Percentiles rank a stretch among this genome's conserved stretches.
These are phyloP conservation scores for Calophaca sinica DNA, from an alignment of 306 rosid genomes.

Conservation along the genomic window DNA sequence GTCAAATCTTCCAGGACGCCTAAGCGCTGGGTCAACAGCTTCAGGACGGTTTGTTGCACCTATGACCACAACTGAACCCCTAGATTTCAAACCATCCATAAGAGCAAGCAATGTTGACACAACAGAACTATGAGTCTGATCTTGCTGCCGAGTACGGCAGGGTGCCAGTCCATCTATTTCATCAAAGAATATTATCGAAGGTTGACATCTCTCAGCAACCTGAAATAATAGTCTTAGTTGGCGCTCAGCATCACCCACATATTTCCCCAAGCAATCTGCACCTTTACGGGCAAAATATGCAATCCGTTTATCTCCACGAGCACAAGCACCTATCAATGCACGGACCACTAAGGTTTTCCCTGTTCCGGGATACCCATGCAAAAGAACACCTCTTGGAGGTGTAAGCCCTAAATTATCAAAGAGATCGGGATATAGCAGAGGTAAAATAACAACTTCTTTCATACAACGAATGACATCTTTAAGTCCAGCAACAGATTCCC, in stretches of 20 bases:
- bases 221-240: slow-evolving; percentile 94
- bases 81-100: slow-evolving; percentile 93
- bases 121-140: slow-evolving; percentile 98
- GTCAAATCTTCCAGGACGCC: slow-evolving; percentile 98
- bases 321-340: slow-evolving; percentile 95
- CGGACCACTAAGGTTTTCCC: slow-evolving; percentile 97
- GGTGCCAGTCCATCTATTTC: slow-evolving; percentile 99
- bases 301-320: slow-evolving; percentile 87
- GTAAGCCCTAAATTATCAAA: slow-evolving; percentile 83
- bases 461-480: slow-evolving; percentile 90
- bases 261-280: slow-evolving; percentile 98
- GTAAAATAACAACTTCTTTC: slow-evolving; percentile 97
- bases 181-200: slow-evolving; percentile 96
- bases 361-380: slow-evolving; percentile 99
- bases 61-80: slow-evolving; percentile 97
- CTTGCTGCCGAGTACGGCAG: slow-evolving; percentile 87
- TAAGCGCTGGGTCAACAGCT: slow-evolving; percentile 93
- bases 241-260: slow-evolving; percentile 99
- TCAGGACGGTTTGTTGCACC: slow-evolving; percentile 99
- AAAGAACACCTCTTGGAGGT: slow-evolving; percentile 98
- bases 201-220: slow-evolving; percentile 98
- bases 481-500: slow-evolving; percentile 99
- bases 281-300: slow-evolving; percentile 99
- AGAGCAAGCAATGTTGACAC: slow-evolving; percentile 98
- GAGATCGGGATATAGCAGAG: slow-evolving; percentile 90